A percentile compares a stretch with the other conserved stretches of the same genome.
Conservation (phyloP, 345 rosid species). For the Moricandia arvensis region DNA sequence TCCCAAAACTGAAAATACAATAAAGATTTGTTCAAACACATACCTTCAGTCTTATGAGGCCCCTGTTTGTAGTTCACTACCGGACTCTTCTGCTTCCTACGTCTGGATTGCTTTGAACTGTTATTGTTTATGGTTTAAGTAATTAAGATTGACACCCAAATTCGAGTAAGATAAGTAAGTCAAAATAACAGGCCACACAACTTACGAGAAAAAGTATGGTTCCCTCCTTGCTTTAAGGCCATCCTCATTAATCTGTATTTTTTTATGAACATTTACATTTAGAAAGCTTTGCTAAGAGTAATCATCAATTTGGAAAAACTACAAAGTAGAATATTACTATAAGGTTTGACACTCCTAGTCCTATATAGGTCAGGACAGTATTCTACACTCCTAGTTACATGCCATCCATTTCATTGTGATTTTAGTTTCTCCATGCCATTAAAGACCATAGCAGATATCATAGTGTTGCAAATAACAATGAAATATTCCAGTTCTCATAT, state of each 20-base stretch:
- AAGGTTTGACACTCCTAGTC: constrained; percentile 1
- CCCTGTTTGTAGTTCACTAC: constrained; percentile 57
- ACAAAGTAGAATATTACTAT: constrained; percentile 11
- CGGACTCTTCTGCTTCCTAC: constrained; percentile 52
- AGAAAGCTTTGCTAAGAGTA: constrained; percentile 15
- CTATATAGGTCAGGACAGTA: neutral
- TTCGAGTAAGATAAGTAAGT: constrained; percentile 16
- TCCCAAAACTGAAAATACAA: constrained; percentile 6
- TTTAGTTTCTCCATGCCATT: neutral
- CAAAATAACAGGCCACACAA: constrained; percentile 14
- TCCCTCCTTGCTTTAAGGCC: constrained; percentile 87
- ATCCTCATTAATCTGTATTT: constrained; percentile 60
- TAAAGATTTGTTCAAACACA: constrained; percentile 10
- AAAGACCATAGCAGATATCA: constrained; percentile 1
- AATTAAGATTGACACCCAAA: constrained; percentile 4
- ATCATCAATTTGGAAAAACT: constrained; percentile 1
- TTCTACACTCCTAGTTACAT: too few species aligned
- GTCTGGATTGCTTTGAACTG: constrained; percentile 73
- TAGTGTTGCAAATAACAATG: constrained; percentile 9
- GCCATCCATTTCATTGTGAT: too few species aligned
- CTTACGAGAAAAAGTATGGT: constrained; percentile 78
- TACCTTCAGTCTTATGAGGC: constrained; percentile 68
- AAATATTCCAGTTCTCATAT: constrained; percentile 10
- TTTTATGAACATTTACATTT: neutral
- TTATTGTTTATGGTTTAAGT: constrained; percentile 9